Conservation (phyloP, 352 stramenopile species). For the Globisporangium nodosum region DNA sequence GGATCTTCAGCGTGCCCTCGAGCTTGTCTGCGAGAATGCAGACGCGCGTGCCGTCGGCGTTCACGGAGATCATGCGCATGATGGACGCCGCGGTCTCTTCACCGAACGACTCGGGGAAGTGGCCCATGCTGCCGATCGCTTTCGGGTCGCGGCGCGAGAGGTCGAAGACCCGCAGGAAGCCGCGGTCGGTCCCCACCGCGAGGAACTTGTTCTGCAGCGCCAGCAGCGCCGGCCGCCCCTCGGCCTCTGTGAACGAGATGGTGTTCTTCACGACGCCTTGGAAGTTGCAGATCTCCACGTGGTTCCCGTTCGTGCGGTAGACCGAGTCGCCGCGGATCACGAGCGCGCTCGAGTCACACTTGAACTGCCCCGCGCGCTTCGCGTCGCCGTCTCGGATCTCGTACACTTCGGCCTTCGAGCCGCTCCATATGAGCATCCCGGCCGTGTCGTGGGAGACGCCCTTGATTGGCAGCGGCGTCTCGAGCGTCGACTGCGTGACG, state of each 20-base stretch:
- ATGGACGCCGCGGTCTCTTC: conserved; percentile 49
- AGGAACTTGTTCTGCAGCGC: conserved; percentile 89
- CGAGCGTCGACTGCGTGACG: conserved; percentile 57
- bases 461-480: conserved; percentile 73
- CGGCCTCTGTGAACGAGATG: conserved; percentile 88
- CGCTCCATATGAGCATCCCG: conserved; percentile 81
- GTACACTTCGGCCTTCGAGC: conserved; percentile 83
- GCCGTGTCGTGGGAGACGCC: conserved; percentile 77
- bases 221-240: conserved; percentile 78
- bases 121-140: conserved; percentile 81
- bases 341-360: conserved; percentile 63
- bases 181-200: conserved; percentile 81
- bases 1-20: conserved; percentile 72
- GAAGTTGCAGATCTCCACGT: conserved; percentile 88
- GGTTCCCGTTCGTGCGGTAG: conserved; percentile 78
- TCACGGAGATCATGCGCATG: conserved; percentile 75
- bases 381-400: conserved; percentile 67
- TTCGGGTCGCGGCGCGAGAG: conserved; percentile 82
- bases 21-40: conserved; percentile 82
- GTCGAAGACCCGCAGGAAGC: conserved; percentile 86
- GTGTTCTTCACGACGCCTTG: conserved; percentile 82
- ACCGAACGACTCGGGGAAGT: conserved; percentile 50
- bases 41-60: conserved; percentile 87
- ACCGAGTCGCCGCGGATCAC: conserved; percentile 83
- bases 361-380: conserved; percentile 63